These are phyloP conservation scores for Gynochthodes officinalis DNA, from an alignment of 257 asterid genomes.

Conservation along the genomic window DNA sequence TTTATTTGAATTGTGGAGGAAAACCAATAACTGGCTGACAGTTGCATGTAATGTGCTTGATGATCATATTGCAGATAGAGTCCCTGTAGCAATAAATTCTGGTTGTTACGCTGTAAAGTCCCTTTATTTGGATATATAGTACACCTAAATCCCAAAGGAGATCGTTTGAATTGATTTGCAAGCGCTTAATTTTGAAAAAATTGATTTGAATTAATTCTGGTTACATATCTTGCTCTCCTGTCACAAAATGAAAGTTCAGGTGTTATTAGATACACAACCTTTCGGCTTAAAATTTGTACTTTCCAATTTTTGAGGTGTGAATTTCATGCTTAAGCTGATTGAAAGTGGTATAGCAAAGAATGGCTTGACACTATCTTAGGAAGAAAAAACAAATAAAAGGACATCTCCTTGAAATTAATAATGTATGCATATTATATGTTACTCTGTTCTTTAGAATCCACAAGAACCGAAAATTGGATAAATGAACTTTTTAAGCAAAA, in stretches of 20 bases:
- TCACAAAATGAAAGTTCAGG: background rate
- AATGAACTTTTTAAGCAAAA: background rate
- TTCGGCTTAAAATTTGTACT: background rate
- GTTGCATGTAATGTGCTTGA: background rate
- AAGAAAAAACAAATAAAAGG: background rate
- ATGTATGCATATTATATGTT: background rate
- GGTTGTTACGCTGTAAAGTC: background rate
- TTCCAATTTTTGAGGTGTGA: background rate
- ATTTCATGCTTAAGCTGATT: background rate
- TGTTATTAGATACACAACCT: background rate
- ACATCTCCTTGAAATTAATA: background rate
- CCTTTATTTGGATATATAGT: too few relatives aligned
- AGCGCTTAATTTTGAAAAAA: background rate
- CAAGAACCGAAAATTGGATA: background rate
- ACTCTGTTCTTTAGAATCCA: background rate
- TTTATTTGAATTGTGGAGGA: background rate
- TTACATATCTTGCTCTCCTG: background rate
- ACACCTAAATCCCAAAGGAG: too few relatives aligned
- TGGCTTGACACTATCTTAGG: background rate
- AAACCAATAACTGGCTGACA: background rate
- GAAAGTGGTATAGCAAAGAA: background rate
- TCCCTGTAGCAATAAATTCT: background rate
- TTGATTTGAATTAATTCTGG: too few relatives aligned
- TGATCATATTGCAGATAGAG: background rate
- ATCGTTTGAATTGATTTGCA: too few relatives aligned